These are phyloP conservation scores for Endocalyx cinctus DNA, from an alignment of 2,329 filamentous ascomycete species.

Conservation along the genomic window DNA sequence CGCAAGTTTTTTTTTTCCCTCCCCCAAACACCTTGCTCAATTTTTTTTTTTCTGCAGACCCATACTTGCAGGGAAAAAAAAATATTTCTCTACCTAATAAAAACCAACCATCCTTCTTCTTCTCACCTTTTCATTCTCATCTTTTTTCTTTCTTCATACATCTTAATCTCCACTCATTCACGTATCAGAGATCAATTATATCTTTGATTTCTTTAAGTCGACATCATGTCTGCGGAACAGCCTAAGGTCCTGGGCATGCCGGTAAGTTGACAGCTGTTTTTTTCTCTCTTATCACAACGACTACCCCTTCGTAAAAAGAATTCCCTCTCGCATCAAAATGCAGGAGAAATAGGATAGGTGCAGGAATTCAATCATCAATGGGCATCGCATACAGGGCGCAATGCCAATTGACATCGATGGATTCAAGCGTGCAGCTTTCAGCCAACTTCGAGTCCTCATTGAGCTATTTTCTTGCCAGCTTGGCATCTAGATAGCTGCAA, in stretches of 20 bases:
- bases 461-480: slow-evolving; percentile 4
- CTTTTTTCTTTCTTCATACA: no score
- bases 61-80: slow-evolving; percentile 40
- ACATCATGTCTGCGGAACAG: slow-evolving; percentile 53
- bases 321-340: slow-evolving; percentile 11
- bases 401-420: slow-evolving; percentile 16
- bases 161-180: slow-evolving; percentile 59
- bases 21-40: slow-evolving; percentile 31
- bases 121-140: slow-evolving; percentile 17
- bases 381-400: slow-evolving; percentile 12
- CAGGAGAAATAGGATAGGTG: no score
- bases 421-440: slow-evolving; percentile 4
- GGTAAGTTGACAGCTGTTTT: slow-evolving; percentile 43
- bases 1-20: slow-evolving; percentile 50
- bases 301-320: no score
- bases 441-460: slow-evolving; percentile 7
- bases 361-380: no score
- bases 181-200: slow-evolving; percentile 33
- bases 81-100: slow-evolving; percentile 35
- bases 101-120: slow-evolving; percentile 14
- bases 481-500: slow-evolving; percentile 8
- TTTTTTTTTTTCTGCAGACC: slow-evolving; percentile 32
- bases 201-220: slow-evolving; percentile 37
- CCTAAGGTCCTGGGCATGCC: slow-evolving; percentile 63
- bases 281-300: no score